Evolutionary conservation across 495 filamentous ascomycete genomes (phyloP).

Genomic region (Podospora didyma): DNA sequence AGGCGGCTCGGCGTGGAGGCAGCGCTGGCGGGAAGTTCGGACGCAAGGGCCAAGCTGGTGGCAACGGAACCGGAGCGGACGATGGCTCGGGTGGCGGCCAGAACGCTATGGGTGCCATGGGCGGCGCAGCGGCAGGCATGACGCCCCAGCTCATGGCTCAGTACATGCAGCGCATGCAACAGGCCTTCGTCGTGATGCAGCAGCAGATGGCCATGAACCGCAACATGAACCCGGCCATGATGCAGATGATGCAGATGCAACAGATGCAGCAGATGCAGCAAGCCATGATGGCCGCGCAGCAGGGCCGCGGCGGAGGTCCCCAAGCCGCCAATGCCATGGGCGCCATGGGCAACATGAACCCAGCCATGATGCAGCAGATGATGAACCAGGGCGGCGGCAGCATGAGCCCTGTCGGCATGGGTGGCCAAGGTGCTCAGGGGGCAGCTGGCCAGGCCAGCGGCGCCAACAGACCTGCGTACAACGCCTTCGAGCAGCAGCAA

Average conservation of each 20-base stretch:
- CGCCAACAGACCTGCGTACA: constrained; percentile 21
- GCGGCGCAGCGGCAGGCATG: constrained; percentile 58
- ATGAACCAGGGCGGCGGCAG: constrained; percentile 60
- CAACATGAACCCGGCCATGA: constrained; percentile 63
- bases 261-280: constrained; percentile 85
- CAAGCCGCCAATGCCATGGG: constrained; percentile 37
- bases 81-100: constrained; percentile 35
- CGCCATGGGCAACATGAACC: constrained; percentile 59
- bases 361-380: constrained; percentile 80
- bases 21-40: constrained; percentile 46
- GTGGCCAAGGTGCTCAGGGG: constrained; percentile 8
- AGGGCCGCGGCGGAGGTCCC: constrained; percentile 29
- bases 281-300: constrained; percentile 36
- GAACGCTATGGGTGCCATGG: constrained; percentile 27
- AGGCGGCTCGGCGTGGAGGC: constrained; percentile 59
- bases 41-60: constrained; percentile 36
- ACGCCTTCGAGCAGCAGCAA: constrained; percentile 54
- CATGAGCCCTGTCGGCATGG: constrained; percentile 29
- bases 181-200: constrained; percentile 93
- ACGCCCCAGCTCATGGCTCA: constrained; percentile 96
- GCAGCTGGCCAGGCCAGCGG: constrained; percentile 20
- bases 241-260: constrained; percentile 61
- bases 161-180: constrained; percentile 96
- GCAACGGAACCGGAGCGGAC: constrained; percentile 40
- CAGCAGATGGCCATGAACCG: constrained; percentile 67